phyloP scores from a whole-genome alignment of 2,329 filamentous ascomycete species.

The Didymella lethalis region DNA sequence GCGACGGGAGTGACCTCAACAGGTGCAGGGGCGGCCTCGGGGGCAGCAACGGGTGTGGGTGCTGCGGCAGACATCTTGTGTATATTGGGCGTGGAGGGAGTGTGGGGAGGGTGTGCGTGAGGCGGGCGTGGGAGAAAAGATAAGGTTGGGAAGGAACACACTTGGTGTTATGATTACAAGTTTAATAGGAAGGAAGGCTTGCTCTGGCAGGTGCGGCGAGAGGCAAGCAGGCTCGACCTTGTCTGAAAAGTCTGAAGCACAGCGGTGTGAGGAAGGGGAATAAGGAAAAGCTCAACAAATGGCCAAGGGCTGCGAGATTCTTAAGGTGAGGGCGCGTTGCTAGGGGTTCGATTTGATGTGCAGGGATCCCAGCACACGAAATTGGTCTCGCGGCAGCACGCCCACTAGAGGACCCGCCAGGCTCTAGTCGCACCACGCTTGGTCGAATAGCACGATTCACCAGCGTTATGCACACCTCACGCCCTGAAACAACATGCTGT shows the following conservation, averaged over 20 bases:
- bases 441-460: constrained; percentile 41
- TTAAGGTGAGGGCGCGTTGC: constrained; percentile 50
- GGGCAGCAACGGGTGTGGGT: constrained; percentile 70
- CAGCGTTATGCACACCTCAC: constrained; percentile 42
- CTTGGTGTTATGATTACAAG: constrained; percentile 43
- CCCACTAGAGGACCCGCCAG: constrained; percentile 43
- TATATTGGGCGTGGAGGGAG: constrained; percentile 19
- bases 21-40: constrained; percentile 47
- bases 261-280: constrained; percentile 45
- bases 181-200: constrained; percentile 43
- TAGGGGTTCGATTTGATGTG: constrained; percentile 43
- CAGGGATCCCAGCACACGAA: constrained; percentile 43
- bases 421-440: constrained; percentile 33
- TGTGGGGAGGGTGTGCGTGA: constrained; percentile 21
- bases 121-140: constrained; percentile 15
- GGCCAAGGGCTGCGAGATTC: constrained; percentile 43
- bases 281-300: constrained; percentile 36
- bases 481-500: constrained; percentile 41
- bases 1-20: constrained; percentile 49
- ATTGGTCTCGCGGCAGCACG: constrained; percentile 45
- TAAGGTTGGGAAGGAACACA: constrained; percentile 29
- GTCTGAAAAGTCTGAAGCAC: constrained; percentile 34
- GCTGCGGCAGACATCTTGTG: constrained; percentile 71
- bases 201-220: constrained; percentile 36
- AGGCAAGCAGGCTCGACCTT: constrained; percentile 42